Evolutionary conservation across 306 rosid species (phyloP).

Genomic region (Acmispon strigosus): DNA sequence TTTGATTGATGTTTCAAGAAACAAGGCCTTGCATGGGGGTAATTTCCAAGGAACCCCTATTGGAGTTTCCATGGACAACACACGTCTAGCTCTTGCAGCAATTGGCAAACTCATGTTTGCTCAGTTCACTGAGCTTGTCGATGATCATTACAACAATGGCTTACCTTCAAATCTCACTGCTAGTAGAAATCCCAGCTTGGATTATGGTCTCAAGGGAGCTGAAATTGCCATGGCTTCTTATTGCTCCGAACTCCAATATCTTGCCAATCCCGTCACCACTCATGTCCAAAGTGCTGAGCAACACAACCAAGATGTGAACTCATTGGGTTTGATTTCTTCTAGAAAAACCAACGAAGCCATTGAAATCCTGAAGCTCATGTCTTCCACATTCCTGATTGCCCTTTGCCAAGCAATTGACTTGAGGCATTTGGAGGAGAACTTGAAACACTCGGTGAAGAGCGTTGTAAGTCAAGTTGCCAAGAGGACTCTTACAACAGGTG

Average conservation of each 20-base stretch:
- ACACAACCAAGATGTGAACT: slow-evolving; percentile 8
- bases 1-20: slow-evolving; percentile 21
- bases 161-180: slow-evolving; percentile 33
- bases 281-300: background rate
- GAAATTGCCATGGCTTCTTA: slow-evolving; percentile 17
- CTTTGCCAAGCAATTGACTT: too few relatives aligned
- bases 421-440: background rate
- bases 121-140: slow-evolving; percentile 15
- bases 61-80: slow-evolving; percentile 42
- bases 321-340: slow-evolving; percentile 56
- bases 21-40: slow-evolving; percentile 37
- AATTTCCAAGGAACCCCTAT: slow-evolving; percentile 33
- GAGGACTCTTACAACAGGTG: slow-evolving; percentile 40
- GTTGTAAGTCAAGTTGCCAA: slow-evolving; percentile 49
- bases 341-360: slow-evolving; percentile 56
- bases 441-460: slow-evolving; percentile 30
- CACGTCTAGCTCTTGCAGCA: slow-evolving; percentile 31
- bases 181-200: slow-evolving; percentile 28
- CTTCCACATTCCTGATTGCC: background rate
- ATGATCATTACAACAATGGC: slow-evolving; percentile 35
- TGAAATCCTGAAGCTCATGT: slow-evolving; percentile 20
- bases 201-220: slow-evolving; percentile 23
- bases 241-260: background rate
- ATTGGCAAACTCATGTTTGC: background rate
- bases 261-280: background rate